Percentiles rank a stretch among this genome's conserved stretches.
Conservation (phyloP, 257 asterid species). For the Lantana camara region DNA sequence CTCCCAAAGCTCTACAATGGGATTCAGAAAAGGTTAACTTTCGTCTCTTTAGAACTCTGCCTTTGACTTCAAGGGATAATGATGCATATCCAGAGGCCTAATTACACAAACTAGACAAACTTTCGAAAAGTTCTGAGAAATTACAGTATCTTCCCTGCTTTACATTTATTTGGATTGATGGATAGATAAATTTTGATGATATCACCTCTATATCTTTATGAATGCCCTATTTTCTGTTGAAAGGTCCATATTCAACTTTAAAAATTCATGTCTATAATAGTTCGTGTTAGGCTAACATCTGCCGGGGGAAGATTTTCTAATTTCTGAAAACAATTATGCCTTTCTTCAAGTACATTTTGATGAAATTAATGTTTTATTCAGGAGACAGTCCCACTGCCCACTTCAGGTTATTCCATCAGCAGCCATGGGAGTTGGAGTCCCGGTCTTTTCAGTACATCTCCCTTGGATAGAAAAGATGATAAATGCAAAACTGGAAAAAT, state of each 20-base stretch:
- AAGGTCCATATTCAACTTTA: too few species aligned
- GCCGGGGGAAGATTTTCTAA: too few species aligned
- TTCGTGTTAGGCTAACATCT: too few species aligned
- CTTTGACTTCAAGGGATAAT: background rate
- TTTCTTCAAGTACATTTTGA: background rate
- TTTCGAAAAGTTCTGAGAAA: background rate
- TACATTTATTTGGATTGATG: too few species aligned
- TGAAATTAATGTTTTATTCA: slow-evolving; percentile 25
- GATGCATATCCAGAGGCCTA: too few species aligned
- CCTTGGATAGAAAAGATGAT: slow-evolving; percentile 22
- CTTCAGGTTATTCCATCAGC: slow-evolving; percentile 49
- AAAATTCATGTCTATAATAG: too few species aligned
- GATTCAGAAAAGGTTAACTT: slow-evolving; percentile 57
- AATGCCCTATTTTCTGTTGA: slow-evolving; percentile 1
- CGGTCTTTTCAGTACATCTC: slow-evolving; percentile 29
- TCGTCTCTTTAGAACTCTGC: background rate
- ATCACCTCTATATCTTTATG: background rate
- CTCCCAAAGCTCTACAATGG: slow-evolving; percentile 47
- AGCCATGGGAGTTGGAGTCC: slow-evolving; percentile 80
- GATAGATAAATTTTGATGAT: slow-evolving; percentile 1
- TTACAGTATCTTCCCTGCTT: too few species aligned
- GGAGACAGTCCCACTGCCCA: slow-evolving; percentile 39
- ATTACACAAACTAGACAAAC: background rate
- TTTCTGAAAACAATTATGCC: too few species aligned
- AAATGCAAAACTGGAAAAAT: slow-evolving; percentile 19